These are phyloP conservation scores for Aspergillus phoenicis DNA, from an alignment of 2,329 filamentous ascomycete genomes.

Conservation along the genomic window DNA sequence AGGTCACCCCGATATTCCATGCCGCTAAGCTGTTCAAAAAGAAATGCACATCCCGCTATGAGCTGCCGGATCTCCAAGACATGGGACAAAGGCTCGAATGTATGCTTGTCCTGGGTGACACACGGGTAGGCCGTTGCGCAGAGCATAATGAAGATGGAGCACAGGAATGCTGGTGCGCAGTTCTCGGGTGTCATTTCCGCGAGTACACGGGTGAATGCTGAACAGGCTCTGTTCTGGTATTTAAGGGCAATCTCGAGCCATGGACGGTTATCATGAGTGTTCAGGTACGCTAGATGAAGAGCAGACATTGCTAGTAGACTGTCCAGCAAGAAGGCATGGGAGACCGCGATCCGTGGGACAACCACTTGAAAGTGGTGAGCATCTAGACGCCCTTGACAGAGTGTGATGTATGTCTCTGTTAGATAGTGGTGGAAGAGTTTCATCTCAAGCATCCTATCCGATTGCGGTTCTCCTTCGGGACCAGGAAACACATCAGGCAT, in stretches of 20 bases:
- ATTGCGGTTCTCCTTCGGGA: conserved; percentile 17
- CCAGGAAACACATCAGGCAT: conserved; percentile 11
- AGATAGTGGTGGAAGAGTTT: conserved; percentile 44
- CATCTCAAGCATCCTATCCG: conserved; percentile 38
- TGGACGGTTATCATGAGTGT: conserved; percentile 33
- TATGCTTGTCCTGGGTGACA: conserved; percentile 27
- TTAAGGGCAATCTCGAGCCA: conserved; percentile 40
- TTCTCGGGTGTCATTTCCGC: conserved; percentile 44
- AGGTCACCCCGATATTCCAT: conserved; percentile 28
- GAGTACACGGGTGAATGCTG: conserved; percentile 37
- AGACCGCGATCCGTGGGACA: conserved; percentile 42
- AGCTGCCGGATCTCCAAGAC: conserved; percentile 34
- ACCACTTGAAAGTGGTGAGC: conserved; percentile 38
- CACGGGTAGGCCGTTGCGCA: conserved; percentile 38
- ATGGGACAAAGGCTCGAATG: conserved; percentile 30
- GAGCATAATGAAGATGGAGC: conserved; percentile 44
- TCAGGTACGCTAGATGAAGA: conserved; percentile 46
- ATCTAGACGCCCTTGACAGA: conserved; percentile 34
- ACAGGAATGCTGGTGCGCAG: conserved; percentile 46
- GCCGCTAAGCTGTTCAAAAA: conserved; percentile 30
- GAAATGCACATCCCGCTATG: conserved; percentile 34
- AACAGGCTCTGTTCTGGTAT: conserved; percentile 41
- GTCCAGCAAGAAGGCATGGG: conserved; percentile 49
- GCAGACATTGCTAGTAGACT: conserved; percentile 48
- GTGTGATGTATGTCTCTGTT: conserved; percentile 38